phyloP scores from a whole-genome alignment of 2,329 filamentous ascomycete genomes.

The Penicillium nordicum region DNA sequence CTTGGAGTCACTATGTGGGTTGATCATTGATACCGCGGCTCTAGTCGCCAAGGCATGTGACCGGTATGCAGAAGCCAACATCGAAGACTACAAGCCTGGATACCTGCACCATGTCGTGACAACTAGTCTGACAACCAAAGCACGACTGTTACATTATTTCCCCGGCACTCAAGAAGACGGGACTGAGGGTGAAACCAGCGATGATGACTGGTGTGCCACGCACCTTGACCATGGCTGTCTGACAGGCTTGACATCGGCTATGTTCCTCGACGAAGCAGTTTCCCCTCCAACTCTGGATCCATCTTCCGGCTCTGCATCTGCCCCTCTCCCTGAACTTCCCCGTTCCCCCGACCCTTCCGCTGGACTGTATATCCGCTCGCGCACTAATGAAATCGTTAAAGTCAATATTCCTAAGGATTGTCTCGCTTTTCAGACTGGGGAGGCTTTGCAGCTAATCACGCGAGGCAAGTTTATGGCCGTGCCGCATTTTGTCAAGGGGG shows the following conservation, averaged over 20 bases:
- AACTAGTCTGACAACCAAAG: conserved; percentile 84
- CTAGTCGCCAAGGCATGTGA: conserved; percentile 90
- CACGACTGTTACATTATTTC: conserved; percentile 88
- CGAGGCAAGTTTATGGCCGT: conserved; percentile 89
- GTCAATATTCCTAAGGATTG: conserved; percentile 88
- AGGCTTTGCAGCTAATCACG: conserved; percentile 87
- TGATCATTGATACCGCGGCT: conserved; percentile 87
- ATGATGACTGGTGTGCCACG: conserved; percentile 88
- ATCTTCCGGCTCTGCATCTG: conserved; percentile 23
- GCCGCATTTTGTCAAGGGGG: conserved; percentile 88
- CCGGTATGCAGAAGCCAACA: conserved; percentile 73
- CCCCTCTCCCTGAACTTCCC: conserved; percentile 64
- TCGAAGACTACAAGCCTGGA: conserved; percentile 69
- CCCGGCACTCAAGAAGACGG: conserved; percentile 44
- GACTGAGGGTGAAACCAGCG: conserved; percentile 66
- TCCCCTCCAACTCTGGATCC: conserved; percentile 34
- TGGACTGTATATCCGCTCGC: conserved; percentile 90
- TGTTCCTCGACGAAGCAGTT: conserved; percentile 81
- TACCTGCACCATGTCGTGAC: conserved; percentile 86
- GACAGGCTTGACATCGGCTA: conserved; percentile 88
- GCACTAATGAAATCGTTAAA: conserved; percentile 78
- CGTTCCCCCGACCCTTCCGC: conserved; percentile 76
- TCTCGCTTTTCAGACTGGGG: conserved; percentile 93
- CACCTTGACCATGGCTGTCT: conserved; percentile 84
- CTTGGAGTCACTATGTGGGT: conserved; percentile 70